Base-by-base conservation (phyloP, 1,139 yeast genomes). In the Citeromyces hawaiiensis region DNA sequence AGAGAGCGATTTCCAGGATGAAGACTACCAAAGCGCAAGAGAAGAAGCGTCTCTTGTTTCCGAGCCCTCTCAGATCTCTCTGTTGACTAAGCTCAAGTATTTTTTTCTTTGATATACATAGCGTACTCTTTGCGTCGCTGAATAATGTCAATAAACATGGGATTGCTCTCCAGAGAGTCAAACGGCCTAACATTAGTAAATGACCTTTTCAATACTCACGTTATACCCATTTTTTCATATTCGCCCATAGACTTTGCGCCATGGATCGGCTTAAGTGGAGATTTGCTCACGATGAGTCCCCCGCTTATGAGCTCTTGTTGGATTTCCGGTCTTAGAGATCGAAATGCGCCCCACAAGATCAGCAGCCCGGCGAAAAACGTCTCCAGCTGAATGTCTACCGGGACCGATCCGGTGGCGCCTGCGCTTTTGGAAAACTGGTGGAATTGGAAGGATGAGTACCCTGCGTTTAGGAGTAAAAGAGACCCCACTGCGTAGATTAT, bases 381-480 rank as follows among this genome's bases (percentile, higher is more conserved):
- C 48, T 72, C 77, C 18, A 66, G 43, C 17, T 58, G 47, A 3
- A 72, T 57, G 46, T 71, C 76, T 7, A 50, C 42, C 3, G 70
- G 70, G 36, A 65, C 44, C 4, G 47, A 38, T n/a, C 42, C 44
- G 9, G 11, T 17, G 29, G 16, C n/a, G 16, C 17, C 21, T 27
- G 55, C 38, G 18, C 43, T 30, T 39, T 57, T 53, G 17, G 53
- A 43, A 23, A 66, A 51, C 48, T 66, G 72, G 43, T 68, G 70
- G 50, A 64, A 61, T 47, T 72, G 76, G 47, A 65, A 66, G 1
- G 76, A 63, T 10, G 77, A 71, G 46, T 70, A 72, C 3, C 69
- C 72, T 3, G 75, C 62, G 48, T 72, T 77, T 10, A 58, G 37
- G 31, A 68, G 54, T 13, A 67, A 47, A 15, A 59, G 39, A n/a